Evolutionary conservation across 2,329 filamentous ascomycete genomes (phyloP).

Genomic region (Rutstroemia sydowiana): DNA sequence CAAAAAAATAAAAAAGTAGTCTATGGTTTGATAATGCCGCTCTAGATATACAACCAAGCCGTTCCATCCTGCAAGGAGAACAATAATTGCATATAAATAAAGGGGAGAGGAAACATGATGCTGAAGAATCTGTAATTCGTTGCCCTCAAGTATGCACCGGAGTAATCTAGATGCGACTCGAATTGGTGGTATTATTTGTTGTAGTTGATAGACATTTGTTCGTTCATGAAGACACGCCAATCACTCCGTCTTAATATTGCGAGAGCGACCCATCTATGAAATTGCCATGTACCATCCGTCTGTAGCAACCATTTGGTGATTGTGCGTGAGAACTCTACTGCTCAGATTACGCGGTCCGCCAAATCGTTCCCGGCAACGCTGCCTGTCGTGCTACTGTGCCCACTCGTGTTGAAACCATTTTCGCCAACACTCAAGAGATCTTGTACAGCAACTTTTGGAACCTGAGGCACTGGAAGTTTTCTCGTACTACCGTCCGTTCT

Average conservation of each 20-base stretch:
- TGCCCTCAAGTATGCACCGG: neutral
- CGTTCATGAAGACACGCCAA: no score
- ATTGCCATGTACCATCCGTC: no score
- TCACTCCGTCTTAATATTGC: no score
- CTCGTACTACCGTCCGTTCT: slow-evolving; percentile 79
- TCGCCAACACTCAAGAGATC: slow-evolving; percentile 66
- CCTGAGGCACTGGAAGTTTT: slow-evolving; percentile 84
- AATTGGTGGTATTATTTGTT: neutral
- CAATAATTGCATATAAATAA: slow-evolving; percentile 1
- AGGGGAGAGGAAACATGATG: neutral
- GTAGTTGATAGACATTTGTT: neutral
- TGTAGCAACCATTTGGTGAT: no score
- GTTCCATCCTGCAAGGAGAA: slow-evolving; percentile 1
- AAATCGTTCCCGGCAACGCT: slow-evolving; percentile 70
- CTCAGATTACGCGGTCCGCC: slow-evolving; percentile 41
- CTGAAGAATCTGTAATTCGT: neutral
- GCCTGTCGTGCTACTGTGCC: slow-evolving; percentile 68
- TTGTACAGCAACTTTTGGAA: slow-evolving; percentile 82
- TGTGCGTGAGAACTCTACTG: slow-evolving; percentile 13
- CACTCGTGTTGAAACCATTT: slow-evolving; percentile 56
- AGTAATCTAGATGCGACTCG: neutral
- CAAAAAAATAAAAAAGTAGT: slow-evolving; percentile 3
- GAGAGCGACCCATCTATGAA: no score
- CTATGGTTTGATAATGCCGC: slow-evolving; percentile 8
- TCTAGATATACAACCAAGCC: slow-evolving; percentile 6